Percentiles rank a stretch among this genome's conserved stretches.
These are phyloP conservation scores for Besnoitia besnoiti DNA, from an alignment of 169 alveolate genomes.

Conservation along the genomic window DNA sequence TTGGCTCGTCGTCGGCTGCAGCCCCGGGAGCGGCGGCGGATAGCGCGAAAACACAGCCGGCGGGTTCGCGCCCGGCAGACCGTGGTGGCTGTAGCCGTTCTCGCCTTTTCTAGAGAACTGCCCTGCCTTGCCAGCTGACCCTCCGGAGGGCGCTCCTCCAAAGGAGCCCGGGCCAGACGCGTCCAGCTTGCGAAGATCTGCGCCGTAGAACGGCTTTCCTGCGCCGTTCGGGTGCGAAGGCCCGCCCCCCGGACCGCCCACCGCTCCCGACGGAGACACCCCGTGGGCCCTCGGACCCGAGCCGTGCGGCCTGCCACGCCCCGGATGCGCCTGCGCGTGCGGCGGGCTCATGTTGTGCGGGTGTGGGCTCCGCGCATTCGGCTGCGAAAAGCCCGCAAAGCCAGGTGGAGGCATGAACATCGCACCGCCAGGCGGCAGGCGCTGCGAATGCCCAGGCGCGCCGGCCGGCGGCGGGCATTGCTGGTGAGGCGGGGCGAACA, in stretches of 20 bases:
- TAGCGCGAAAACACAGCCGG: not conserved
- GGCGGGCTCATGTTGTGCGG: not conserved
- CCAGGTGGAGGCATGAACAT: not conserved
- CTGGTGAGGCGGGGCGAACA: not conserved
- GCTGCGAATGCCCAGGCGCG: not conserved
- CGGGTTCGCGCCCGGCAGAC: not conserved
- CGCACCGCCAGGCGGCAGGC: not conserved
- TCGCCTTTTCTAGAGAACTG: too few species aligned
- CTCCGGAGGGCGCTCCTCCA: not conserved
- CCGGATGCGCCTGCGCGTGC: not conserved
- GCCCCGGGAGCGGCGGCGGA: slow-evolving; percentile 7
- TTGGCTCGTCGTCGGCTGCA: not conserved
- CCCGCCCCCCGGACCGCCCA: not conserved
- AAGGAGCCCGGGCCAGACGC: not conserved
- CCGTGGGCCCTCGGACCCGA: too few species aligned
- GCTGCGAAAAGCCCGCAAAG: not conserved
- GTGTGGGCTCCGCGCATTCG: not conserved
- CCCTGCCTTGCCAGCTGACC: too few species aligned
- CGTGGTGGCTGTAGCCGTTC: too few species aligned
- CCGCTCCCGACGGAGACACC: too few species aligned
- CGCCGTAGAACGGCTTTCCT: not conserved
- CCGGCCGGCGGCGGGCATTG: not conserved
- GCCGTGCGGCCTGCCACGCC: too few species aligned
- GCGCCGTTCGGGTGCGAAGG: not conserved
- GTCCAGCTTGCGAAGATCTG: not conserved